Evolutionary conservation across 2,329 filamentous ascomycete species (phyloP).

Genomic region (Ilyonectria mors-panacis): DNA sequence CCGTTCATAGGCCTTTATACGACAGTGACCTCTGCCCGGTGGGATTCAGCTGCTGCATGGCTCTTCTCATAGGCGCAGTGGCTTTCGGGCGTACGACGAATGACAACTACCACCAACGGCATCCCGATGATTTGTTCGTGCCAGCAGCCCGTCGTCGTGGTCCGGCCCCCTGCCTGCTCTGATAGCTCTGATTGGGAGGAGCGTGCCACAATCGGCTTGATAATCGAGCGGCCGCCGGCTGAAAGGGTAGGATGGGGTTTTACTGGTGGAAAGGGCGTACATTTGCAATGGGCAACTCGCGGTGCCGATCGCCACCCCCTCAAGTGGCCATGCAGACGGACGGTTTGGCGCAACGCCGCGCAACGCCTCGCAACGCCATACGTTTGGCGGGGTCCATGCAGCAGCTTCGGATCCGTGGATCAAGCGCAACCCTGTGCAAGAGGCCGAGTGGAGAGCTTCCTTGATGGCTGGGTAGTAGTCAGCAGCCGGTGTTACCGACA

Average conservation of each 20-base stretch:
- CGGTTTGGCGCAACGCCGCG: conserved; percentile 4
- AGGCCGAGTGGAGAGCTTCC: conserved; percentile 6
- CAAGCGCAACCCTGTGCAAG: neutral
- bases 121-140: conserved; percentile 9
- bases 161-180: conserved; percentile 7
- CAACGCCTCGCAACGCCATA: conserved; percentile 5
- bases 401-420: conserved; percentile 19
- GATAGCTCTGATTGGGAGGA: conserved; percentile 12
- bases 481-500: conserved; percentile 24
- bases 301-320: conserved; percentile 22
- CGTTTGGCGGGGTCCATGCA: conserved; percentile 22
- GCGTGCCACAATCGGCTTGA: conserved; percentile 24
- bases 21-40: neutral
- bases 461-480: conserved; percentile 15
- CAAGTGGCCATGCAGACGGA: conserved; percentile 18
- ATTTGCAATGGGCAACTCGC: conserved; percentile 10
- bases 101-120: conserved; percentile 12
- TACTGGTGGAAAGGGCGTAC: conserved; percentile 22
- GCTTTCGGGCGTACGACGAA: neutral
- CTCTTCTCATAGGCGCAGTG: conserved; percentile 4
- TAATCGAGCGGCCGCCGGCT: conserved; percentile 24
- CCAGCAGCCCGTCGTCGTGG: neutral
- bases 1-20: conserved; percentile 1
- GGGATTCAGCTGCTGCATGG: conserved; percentile 16
- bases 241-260: conserved; percentile 13